A percentile compares a stretch with the other conserved stretches of the same genome.
phyloP scores from a whole-genome alignment of 2,329 filamentous ascomycete genomes.

The Rhinocladiella mackenziei region DNA sequence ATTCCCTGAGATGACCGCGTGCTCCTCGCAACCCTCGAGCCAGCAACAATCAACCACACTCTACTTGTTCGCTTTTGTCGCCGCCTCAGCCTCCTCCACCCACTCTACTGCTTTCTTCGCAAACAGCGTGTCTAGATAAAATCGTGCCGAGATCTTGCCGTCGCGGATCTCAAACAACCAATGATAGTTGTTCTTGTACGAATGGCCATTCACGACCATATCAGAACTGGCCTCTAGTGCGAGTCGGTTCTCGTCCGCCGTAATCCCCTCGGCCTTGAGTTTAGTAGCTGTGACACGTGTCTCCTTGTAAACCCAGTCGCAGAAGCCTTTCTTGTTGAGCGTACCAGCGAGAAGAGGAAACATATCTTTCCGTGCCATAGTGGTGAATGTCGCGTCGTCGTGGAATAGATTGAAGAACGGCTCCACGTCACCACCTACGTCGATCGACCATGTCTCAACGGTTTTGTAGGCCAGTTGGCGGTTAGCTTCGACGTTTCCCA shows the following conservation, averaged over 20 bases:
- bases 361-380: conserved; percentile 4
- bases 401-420: conserved; percentile 4
- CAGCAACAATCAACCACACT: too few relatives aligned
- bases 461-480: conserved; percentile 2
- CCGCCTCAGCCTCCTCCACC: conserved; percentile 1
- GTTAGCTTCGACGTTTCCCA: conserved; percentile 5
- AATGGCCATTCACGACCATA: conserved; percentile 1
- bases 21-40: too few relatives aligned
- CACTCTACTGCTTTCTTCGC: conserved; percentile 4
- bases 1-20: too few relatives aligned
- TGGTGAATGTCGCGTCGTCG: conserved; percentile 7
- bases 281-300: neutral
- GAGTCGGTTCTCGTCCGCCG: conserved; percentile 1
- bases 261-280: conserved; percentile 1
- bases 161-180: conserved; percentile 7
- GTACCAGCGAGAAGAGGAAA: conserved; percentile 1
- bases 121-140: conserved; percentile 8
- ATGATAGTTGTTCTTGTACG: conserved; percentile 2
- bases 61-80: too few relatives aligned
- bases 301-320: conserved; percentile 1
- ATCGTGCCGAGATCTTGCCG: conserved; percentile 6
- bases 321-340: conserved; percentile 3
- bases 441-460: conserved; percentile 1
- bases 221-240: conserved; percentile 6
- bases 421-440: conserved; percentile 1